Conservation (phyloP, 352 stramenopile species). For the Phytophthora hybrid region DNA sequence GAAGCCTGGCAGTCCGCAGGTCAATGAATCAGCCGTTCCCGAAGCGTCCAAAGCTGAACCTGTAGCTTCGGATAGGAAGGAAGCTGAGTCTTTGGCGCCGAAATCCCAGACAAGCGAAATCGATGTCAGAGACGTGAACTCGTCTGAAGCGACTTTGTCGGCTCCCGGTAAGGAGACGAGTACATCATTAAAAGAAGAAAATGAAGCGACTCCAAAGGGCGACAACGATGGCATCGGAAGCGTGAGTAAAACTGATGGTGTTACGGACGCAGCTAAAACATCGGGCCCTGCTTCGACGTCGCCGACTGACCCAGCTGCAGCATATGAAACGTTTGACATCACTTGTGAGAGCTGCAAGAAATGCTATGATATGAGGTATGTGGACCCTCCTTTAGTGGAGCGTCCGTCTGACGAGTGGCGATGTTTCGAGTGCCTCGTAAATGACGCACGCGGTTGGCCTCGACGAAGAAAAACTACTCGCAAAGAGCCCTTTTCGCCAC, state of each 20-base stretch:
- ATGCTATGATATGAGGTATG: conserved; percentile 84
- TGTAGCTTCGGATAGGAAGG: neutral
- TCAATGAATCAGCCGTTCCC: conserved; percentile 6
- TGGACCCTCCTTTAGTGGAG: conserved; percentile 82
- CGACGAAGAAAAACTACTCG: conserved; percentile 51
- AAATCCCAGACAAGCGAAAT: conserved; percentile 2
- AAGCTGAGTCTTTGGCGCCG: conserved; percentile 1
- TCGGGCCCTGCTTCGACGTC: conserved; percentile 22
- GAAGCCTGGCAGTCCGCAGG: conserved; percentile 1
- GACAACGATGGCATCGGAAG: neutral
- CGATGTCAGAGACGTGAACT: conserved; percentile 6
- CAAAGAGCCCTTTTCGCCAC: conserved; percentile 42
- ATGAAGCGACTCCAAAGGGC: conserved; percentile 2
- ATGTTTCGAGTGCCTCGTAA: conserved; percentile 91
- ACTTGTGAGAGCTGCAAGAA: conserved; percentile 83
- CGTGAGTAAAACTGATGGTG: conserved; percentile 14
- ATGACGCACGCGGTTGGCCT: conserved; percentile 86
- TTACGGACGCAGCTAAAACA: neutral
- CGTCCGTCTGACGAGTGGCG: conserved; percentile 81
- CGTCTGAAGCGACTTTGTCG: neutral
- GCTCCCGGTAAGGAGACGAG: conserved; percentile 1
- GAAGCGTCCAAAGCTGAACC: conserved; percentile 5
- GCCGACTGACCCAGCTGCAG: conserved; percentile 37
- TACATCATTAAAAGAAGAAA: neutral
- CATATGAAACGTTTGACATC: conserved; percentile 75